These are phyloP conservation scores for Paraphoma chrysanthemicola DNA, from an alignment of 2,329 filamentous ascomycete species.

Conservation along the genomic window DNA sequence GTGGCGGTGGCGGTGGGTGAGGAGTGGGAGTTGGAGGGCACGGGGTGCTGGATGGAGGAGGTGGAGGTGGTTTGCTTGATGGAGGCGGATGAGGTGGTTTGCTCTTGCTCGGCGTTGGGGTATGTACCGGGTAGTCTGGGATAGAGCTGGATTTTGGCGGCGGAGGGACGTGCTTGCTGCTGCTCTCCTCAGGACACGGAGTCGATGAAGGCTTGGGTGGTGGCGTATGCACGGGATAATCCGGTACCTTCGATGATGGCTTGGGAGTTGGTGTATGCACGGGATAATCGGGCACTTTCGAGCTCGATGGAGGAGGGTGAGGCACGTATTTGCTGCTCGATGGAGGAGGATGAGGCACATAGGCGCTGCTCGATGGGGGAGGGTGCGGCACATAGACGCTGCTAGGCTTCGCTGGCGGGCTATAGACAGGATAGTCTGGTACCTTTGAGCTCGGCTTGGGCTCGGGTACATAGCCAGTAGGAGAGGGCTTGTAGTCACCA, in stretches of 20 bases:
- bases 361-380: background rate
- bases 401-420: background rate
- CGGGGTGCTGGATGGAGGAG: slow-evolving; percentile 1
- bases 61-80: background rate
- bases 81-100: slow-evolving; percentile 4
- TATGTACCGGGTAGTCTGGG: slow-evolving; percentile 3
- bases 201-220: background rate
- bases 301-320: background rate
- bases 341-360: too few species aligned
- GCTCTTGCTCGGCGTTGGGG: background rate
- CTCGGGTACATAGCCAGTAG: slow-evolving; percentile 1
- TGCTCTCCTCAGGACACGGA: slow-evolving; percentile 5
- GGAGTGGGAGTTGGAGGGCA: background rate
- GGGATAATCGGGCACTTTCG: background rate
- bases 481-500: slow-evolving; percentile 4
- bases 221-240: background rate
- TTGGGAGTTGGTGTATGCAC: background rate
- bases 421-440: background rate
- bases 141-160: background rate
- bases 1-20: slow-evolving; percentile 4
- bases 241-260: background rate
- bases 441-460: background rate
- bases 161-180: background rate
- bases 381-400: too few species aligned
- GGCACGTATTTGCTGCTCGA: background rate